Evolutionary conservation across 192 early-diverging fungal genomes (phyloP), one percentile per base, ranked within the genome.

Genomic region (Chytriomyces sp.): DNA sequence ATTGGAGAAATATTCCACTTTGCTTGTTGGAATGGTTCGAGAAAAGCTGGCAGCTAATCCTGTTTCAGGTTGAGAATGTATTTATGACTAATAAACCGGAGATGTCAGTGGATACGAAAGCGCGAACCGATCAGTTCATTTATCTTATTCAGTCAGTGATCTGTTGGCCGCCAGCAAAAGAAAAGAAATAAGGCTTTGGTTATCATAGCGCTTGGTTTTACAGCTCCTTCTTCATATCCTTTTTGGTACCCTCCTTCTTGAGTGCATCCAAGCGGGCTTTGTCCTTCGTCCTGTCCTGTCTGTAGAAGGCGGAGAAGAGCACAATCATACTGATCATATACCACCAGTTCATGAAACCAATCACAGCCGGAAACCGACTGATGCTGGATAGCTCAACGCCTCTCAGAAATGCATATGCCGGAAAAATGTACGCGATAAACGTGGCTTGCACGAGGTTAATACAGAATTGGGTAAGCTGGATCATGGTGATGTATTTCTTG

Each of bases 311-410:
- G 60, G 75, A 80, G 79, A 89, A 89, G 36, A 89, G 71, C 14
- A 82, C 85, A 52, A 89, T 68, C 88, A 89, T 89, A 41, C 86
- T 79, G 74, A 81, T 78, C 88, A 89, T 89, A 83, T 89, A 89
- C 64, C 84, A 70, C 73, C 82, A 88, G 40, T 89, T 82, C 39
- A 89, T 55, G 8, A 17, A n/a, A 10, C 34, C 72, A 39, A 73
- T 73, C 17, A 36, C 25, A 3, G 28, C 6, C 49, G 61, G 72
- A 32, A 52, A 63, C 31, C 12, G 22, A 25, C 5, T 26, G n/a
- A 22, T 37, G 34, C 6, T 22, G 14, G 17, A 25, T 37, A 75
- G 73, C 36, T 82, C 79, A 59, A 86, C 72, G 28, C 70, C 66
- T 54, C 78, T 78, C 26, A 85, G 81, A 73, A 3, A 39, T 2